Evolutionary conservation across 202 grass and related monocot genomes (phyloP), one percentile per base, ranked within the genome.

Genomic region (Setaria viridis): DNA sequence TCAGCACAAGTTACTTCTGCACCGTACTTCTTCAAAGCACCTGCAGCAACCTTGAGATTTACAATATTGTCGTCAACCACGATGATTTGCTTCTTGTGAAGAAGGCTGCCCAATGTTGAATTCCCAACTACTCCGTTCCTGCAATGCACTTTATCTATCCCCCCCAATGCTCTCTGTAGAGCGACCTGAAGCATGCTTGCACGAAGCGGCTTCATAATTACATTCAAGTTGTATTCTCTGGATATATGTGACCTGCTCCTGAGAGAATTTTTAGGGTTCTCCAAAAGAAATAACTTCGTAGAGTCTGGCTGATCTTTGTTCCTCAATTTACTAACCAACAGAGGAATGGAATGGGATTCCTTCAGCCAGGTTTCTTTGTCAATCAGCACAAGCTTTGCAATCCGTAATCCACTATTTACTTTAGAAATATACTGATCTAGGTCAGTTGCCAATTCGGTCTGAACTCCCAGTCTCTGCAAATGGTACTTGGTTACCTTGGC

Each of bases 31-130:
- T 97, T 97, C 21, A 99, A 83, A 85, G 92, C 94, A 74, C 97
- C 94, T 64, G 73, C 94, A 16, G 97, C 97, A 81, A 99, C 97
- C 88, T 91, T 94, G 21, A 97, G 97, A 90, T 99, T 99, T 84
- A 97, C 97, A 64, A 74, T 41, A 80, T 96, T 99, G 82, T 99
- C 97, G 47, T 99, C 97, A 48, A 99, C 90, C 76, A 97, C 97
- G 9, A 99, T 73, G 80, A 99, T 97, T 84, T 85, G 78, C 73
- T 91, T 96, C 41, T 91, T 93, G 55, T 90, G 97, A 85, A 99
- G 94, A 78, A 99, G 92, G 84, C 83, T 94, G 14, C 85, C 86
- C 80, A 99, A 82, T 48, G 83, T 84, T 75, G 77, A 76, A 85
- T 77, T 94, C 32, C 87, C 89, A 48, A 88, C 69, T 19, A 90